These are phyloP conservation scores for Marasmius oreades DNA, from an alignment of 1,284 basidiomycete genomes.

Conservation along the genomic window DNA sequence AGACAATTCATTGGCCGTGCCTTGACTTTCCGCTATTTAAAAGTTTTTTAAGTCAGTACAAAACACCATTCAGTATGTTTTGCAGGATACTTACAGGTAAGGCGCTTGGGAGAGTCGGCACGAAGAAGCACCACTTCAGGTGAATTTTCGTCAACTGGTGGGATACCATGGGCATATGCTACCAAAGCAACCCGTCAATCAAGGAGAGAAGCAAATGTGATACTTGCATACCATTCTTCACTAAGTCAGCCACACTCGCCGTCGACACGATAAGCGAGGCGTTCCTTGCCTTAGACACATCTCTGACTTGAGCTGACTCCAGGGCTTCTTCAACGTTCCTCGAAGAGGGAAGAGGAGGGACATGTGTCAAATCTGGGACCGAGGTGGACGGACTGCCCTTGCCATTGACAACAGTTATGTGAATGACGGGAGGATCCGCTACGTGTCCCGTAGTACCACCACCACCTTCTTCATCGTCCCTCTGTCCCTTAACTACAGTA, in stretches of 20 bases:
- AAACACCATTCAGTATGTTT: no score
- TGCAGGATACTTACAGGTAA: no score
- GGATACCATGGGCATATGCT: not conserved
- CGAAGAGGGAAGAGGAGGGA: not conserved
- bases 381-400: not conserved
- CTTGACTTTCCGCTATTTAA: no score
- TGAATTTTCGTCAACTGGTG: not conserved
- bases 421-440: not conserved
- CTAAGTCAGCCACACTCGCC: not conserved
- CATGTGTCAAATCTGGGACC: not conserved
- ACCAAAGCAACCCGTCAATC: not conserved
- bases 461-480: not conserved
- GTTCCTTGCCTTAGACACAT: not conserved
- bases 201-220: not conserved
- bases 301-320: not conserved
- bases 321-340: not conserved
- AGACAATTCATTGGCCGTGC: no score
- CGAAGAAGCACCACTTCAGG: not conserved
- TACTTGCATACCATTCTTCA: not conserved
- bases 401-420: not conserved
- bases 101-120: not conserved
- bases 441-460: not conserved
- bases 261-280: not conserved
- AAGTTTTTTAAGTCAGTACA: no score
- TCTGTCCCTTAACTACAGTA: not conserved